Base-by-base conservation (phyloP, 202 grass and related monocot genomes). In the Sporobolus alterniflorus region DNA sequence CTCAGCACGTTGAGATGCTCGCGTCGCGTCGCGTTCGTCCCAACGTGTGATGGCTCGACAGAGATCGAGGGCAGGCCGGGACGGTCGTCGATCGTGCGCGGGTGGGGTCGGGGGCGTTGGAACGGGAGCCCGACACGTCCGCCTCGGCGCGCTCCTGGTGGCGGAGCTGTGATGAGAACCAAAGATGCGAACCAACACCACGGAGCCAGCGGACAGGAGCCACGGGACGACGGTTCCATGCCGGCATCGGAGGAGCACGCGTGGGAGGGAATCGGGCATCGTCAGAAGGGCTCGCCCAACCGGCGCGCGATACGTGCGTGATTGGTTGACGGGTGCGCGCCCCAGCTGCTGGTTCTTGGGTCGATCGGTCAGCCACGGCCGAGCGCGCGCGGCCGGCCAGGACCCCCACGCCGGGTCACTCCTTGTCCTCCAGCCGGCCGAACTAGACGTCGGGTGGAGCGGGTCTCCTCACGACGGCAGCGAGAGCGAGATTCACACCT, bases 391-490 rank as follows among this genome's bases (percentile, higher is more conserved):
- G 67, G 55, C 54, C 67, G 29, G 77, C n/a, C 16, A 25, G 66
- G 25, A 74, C 71, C 77, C 77, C 78, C 78, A 81, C 71, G 42
- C 0, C 21, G 40, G 56, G 69, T 73, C 80, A 52, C 69, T 51
- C 69, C 1, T 15, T 41, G 65, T 69, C 54, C 15, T 57, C 54
- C 50, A 2, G 20, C 20, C 1, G 36, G 36, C 36, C 1, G 36
- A 8, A 4, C 6, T 4, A 39, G 36, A 39, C 36, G 36, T 8
- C 2, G 36, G 36, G 36, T 39, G 36, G 6, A 3, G 3, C 54
- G 1, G 47, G 47, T 8, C 47, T 49, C 47, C 47, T 16, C 47
- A 13, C 15, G 15, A 13, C 5, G 12, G 12, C 12, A 2, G 15
- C 15, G n/a, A n/a, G 14, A 12, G 39, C 39, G 7, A 7, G 39